Evolutionary conservation across 768 basidiomycete genomes (phyloP), one percentile per base, ranked within the genome.

Genomic region (Exsudoporus frostii): DNA sequence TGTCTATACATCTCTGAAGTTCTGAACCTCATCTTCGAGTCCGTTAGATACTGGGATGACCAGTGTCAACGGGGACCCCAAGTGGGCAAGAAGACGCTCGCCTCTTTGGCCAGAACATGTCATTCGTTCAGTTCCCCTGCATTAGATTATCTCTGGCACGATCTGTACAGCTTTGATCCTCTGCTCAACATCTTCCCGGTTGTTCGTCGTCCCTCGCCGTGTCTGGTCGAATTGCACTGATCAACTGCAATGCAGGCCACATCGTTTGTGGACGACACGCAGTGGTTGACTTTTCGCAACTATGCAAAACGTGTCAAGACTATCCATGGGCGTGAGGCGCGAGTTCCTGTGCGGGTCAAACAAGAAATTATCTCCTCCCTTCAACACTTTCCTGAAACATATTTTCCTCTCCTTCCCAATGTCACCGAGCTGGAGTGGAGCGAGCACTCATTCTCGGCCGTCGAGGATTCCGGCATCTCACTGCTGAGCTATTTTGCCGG

Each of bases 261-360:
- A 1, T 33, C 46, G 27, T 10, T 15, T 19, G 44, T 19, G 17
- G 49, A 62, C n/a, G 55, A 65, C 34, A 29, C 37, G 9, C 45
- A 47, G 22, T 68, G 60, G 65, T 15, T 13, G 13, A 54, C 34
- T 7, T 66, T 68, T 39, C 40, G 32, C 44, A 51, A 53, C 39
- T 69, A 69, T 33, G 62, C 67, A 10, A 56, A 40, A 19, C 60
- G 62, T 33, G 62, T 67, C 36, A 66, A 48, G 44, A 30, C 40
- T 6, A 30, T 66, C 30, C 51, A 20, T 14, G 48, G 47, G 3
- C 39, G 37, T 5, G 55, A 55, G 13, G 30, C 36, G 13, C 40
- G 42, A 17, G 36, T 53, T 17, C 53, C 53, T 10, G 13, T 22
- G 10, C 17, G 9, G 4, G 29, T 49, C 19, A 47, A 46, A 22